These are phyloP conservation scores for Purpureocillium lavendulum DNA, from an alignment of 2,329 filamentous ascomycete genomes.

Conservation along the genomic window DNA sequence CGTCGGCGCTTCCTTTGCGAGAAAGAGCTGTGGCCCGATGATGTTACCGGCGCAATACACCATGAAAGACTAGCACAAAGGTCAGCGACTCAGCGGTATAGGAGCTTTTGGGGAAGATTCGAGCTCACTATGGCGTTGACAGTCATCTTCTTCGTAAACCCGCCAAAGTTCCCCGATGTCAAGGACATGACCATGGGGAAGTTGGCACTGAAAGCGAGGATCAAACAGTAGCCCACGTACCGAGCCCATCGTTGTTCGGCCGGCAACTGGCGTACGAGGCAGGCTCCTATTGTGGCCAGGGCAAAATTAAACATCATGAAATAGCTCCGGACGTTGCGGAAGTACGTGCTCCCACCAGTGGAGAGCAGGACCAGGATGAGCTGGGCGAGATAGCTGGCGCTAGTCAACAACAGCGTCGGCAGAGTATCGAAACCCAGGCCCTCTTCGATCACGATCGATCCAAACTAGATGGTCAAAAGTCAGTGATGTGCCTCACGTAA, in stretches of 20 bases:
- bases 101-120: not conserved
- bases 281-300: constrained; percentile 12
- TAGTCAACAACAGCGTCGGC: constrained; percentile 13
- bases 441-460: constrained; percentile 13
- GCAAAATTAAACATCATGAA: constrained; percentile 15
- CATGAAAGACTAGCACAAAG: constrained; percentile 35
- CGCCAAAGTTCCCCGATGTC: constrained; percentile 49
- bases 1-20: constrained; percentile 44
- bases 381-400: constrained; percentile 12
- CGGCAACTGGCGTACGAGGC: constrained; percentile 14
- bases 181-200: constrained; percentile 42
- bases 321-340: constrained; percentile 15
- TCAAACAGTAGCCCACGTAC: constrained; percentile 30
- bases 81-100: too few relatives aligned
- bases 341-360: constrained; percentile 12
- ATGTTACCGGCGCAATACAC: constrained; percentile 54
- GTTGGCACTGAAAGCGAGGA: constrained; percentile 42
- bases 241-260: constrained; percentile 12
- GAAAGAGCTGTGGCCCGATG: constrained; percentile 52
- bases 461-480: constrained; percentile 10
- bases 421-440: constrained; percentile 16
- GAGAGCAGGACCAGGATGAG: constrained; percentile 13
- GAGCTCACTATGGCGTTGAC: constrained; percentile 41
- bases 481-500: too few relatives aligned
- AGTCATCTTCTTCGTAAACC: constrained; percentile 55